Percentiles rank a stretch among this genome's conserved stretches.
Evolutionary conservation across 1,139 yeast species (phyloP).

Genomic region (Yamadazyma pseudoaaseri): DNA sequence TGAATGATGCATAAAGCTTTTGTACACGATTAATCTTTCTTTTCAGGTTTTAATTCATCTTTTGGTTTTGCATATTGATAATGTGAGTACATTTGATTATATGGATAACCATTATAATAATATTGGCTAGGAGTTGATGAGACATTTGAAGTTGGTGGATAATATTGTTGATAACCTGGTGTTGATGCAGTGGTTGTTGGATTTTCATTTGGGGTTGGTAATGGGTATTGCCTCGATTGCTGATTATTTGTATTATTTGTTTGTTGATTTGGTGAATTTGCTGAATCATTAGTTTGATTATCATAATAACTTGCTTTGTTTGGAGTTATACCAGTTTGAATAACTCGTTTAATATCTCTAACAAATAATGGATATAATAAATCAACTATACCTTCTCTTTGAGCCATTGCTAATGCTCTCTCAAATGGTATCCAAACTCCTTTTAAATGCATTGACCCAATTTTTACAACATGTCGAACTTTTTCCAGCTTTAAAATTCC

Average conservation of each 20-base stretch:
- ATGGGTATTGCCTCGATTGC: neutral
- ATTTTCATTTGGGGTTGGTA: neutral
- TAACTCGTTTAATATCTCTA: slow-evolving; percentile 74
- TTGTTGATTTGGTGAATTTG: slow-evolving; percentile 9
- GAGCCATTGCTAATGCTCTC: slow-evolving; percentile 88
- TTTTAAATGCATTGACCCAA: slow-evolving; percentile 95
- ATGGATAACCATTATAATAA: slow-evolving; percentile 20
- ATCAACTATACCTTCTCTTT: slow-evolving; percentile 84
- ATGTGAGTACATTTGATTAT: slow-evolving; percentile 23
- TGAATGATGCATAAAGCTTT: slow-evolving; percentile 4
- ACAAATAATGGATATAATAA: slow-evolving; percentile 85
- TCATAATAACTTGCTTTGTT: slow-evolving; percentile 18
- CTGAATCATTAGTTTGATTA: slow-evolving; percentile 24
- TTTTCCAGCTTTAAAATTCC: slow-evolving; percentile 79
- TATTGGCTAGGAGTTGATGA: slow-evolving; percentile 12
- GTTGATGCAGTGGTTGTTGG: slow-evolving; percentile 2
- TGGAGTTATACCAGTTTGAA: slow-evolving; percentile 54
- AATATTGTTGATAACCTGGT: slow-evolving; percentile 20
- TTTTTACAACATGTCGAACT: slow-evolving; percentile 87
- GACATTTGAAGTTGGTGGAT: slow-evolving; percentile 9
- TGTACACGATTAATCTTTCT: slow-evolving; percentile 7
- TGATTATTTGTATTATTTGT: slow-evolving; percentile 15
- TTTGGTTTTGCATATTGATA: slow-evolving; percentile 12
- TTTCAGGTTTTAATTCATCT: slow-evolving; percentile 11
- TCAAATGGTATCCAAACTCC: slow-evolving; percentile 99